These are phyloP conservation scores for Termitomyces sp. DNA, from an alignment of 768 basidiomycete genomes.

Conservation along the genomic window DNA sequence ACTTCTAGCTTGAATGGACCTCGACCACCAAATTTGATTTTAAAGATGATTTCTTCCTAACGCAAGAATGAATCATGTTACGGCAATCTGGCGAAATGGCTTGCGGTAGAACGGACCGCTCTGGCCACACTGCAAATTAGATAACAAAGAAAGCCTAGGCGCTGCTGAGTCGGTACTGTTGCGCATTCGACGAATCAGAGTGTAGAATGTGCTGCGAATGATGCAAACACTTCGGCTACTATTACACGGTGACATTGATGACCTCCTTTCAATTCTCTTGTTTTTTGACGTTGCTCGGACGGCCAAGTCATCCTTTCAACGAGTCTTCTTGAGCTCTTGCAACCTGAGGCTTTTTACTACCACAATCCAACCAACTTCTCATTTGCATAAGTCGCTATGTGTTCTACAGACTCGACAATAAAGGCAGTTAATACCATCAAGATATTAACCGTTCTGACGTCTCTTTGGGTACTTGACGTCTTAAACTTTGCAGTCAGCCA, in stretches of 20 bases:
- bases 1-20: constrained; percentile 51
- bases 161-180: neutral
- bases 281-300: too few relatives aligned
- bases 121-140: neutral
- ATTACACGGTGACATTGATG: neutral
- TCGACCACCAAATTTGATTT: constrained; percentile 45
- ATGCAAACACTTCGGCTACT: neutral
- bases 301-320: too few relatives aligned
- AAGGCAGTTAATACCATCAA: too few relatives aligned
- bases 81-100: neutral
- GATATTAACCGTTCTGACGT: too few relatives aligned
- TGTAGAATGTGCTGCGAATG: neutral
- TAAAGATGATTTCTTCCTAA: constrained; percentile 47
- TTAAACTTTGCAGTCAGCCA: too few relatives aligned
- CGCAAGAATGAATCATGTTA: neutral
- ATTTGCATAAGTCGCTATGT: neutral
- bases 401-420: neutral
- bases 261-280: neutral
- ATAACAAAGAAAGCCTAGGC: neutral
- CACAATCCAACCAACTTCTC: neutral
- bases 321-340: neutral
- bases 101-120: neutral
- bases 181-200: neutral
- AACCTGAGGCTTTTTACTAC: neutral
- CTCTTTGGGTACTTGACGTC: too few relatives aligned